Evolutionary conservation across 306 rosid species (phyloP).

Genomic region (Rubus parviflorus): DNA sequence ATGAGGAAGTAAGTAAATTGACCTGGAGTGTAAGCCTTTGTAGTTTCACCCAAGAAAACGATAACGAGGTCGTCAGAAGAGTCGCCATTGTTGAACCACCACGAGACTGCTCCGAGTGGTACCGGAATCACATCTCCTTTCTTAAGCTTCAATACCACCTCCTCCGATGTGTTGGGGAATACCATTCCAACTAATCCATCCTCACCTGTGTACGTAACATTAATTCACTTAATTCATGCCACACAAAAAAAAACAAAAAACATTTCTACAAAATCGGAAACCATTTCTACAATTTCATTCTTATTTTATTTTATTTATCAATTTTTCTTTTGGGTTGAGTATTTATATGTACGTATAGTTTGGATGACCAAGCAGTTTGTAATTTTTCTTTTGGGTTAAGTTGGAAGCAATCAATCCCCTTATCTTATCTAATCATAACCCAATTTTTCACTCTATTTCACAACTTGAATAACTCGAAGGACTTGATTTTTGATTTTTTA

Average conservation of each 20-base stretch:
- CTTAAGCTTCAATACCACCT: conserved; percentile 45
- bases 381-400: neutral
- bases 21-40: conserved; percentile 41
- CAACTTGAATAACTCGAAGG: too few relatives aligned
- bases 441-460: too few relatives aligned
- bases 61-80: conserved; percentile 32
- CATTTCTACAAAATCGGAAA: too few relatives aligned
- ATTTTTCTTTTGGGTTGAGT: too few relatives aligned
- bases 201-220: conserved; percentile 28
- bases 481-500: too few relatives aligned
- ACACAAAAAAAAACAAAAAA: too few relatives aligned
- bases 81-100: conserved; percentile 74
- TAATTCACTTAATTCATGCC: neutral
- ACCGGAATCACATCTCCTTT: conserved; percentile 59
- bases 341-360: too few relatives aligned
- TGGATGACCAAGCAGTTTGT: too few relatives aligned
- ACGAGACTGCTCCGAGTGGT: conserved; percentile 49
- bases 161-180: conserved; percentile 23
- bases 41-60: conserved; percentile 50
- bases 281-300: too few relatives aligned
- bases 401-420: too few relatives aligned
- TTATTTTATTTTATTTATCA: too few relatives aligned
- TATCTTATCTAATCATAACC: too few relatives aligned
- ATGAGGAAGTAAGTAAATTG: conserved; percentile 47
- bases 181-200: conserved; percentile 52